Evolutionary conservation across 2,329 filamentous ascomycete species (phyloP).

Genomic region (Pezicula carpinea): DNA sequence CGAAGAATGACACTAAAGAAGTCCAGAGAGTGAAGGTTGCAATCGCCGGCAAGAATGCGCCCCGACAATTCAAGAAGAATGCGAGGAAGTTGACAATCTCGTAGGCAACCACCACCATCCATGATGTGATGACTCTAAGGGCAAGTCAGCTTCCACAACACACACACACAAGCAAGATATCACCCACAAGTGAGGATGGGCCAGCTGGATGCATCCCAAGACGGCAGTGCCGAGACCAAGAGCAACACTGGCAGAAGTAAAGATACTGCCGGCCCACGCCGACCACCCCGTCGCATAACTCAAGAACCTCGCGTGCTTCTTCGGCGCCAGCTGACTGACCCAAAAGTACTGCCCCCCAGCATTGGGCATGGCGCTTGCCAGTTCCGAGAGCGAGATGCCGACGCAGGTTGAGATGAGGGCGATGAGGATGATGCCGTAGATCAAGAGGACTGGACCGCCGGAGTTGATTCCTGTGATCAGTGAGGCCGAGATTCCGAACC

Average conservation of each 20-base stretch:
- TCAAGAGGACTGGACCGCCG: slow-evolving; percentile 34
- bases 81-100: slow-evolving; percentile 32
- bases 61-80: slow-evolving; percentile 35
- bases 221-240: slow-evolving; percentile 41
- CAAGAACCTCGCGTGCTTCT: slow-evolving; percentile 31
- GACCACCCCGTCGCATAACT: slow-evolving; percentile 41
- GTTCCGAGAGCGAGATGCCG: slow-evolving; percentile 35
- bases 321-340: slow-evolving; percentile 36
- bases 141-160: background rate
- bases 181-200: slow-evolving; percentile 48
- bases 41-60: slow-evolving; percentile 28
- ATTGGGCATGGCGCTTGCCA: slow-evolving; percentile 37
- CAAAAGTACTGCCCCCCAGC: slow-evolving; percentile 41
- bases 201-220: slow-evolving; percentile 47
- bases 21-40: slow-evolving; percentile 28
- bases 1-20: slow-evolving; percentile 37
- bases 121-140: slow-evolving; percentile 28
- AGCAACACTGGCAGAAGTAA: slow-evolving; percentile 47
- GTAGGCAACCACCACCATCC: slow-evolving; percentile 37
- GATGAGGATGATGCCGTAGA: slow-evolving; percentile 37
- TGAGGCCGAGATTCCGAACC: slow-evolving; percentile 31
- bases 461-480: slow-evolving; percentile 35
- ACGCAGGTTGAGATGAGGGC: slow-evolving; percentile 36
- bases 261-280: slow-evolving; percentile 49
- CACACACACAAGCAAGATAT: background rate